A percentile compares a stretch with the other conserved stretches of the same genome.
phyloP scores from a whole-genome alignment of 352 stramenopile genomes.

The Thraustochytrium striatum region DNA sequence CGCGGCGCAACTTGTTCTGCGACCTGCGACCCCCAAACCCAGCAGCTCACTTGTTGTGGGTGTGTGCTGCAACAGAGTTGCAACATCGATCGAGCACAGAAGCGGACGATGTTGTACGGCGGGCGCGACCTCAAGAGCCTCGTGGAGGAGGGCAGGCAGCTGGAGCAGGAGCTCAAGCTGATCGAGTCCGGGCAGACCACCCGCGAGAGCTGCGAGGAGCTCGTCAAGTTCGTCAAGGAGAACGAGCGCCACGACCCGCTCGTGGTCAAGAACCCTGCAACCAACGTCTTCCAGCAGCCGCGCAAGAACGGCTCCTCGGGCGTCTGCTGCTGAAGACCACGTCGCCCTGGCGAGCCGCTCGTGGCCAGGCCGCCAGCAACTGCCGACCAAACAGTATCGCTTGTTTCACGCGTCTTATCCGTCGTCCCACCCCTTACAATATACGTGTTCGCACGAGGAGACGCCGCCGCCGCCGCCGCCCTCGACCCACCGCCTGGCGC shows the following conservation, averaged over 20 bases:
- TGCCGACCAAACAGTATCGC: too few species aligned
- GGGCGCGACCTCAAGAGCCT: conserved; percentile 32
- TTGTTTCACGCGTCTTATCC: too few species aligned
- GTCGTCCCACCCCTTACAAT: too few species aligned
- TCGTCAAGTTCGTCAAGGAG: conserved; percentile 27
- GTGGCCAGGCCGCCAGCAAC: too few species aligned
- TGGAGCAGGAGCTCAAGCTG: conserved; percentile 41
- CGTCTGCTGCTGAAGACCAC: conserved; percentile 30
- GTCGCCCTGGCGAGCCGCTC: too few species aligned
- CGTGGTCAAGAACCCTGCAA: conserved; percentile 28
- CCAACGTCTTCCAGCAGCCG: conserved; percentile 8
- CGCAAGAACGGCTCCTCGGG: neutral
- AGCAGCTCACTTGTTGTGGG: too few species aligned
- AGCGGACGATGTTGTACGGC: too few species aligned
- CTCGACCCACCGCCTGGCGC: neutral
- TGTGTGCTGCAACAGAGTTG: too few species aligned
- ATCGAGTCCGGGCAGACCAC: conserved; percentile 36
- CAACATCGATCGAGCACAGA: too few species aligned
- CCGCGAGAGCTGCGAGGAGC: conserved; percentile 30
- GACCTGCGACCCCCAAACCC: too few species aligned
- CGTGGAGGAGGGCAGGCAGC: conserved; percentile 22
- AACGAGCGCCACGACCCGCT: conserved; percentile 43
- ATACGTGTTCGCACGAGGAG: neutral
- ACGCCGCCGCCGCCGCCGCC: neutral
- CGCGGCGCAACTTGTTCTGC: too few species aligned